Percentiles rank a stretch among this genome's conserved stretches.
These are phyloP conservation scores for Tubosaeta sp. DNA, from an alignment of 768 basidiomycete genomes.

Conservation along the genomic window DNA sequence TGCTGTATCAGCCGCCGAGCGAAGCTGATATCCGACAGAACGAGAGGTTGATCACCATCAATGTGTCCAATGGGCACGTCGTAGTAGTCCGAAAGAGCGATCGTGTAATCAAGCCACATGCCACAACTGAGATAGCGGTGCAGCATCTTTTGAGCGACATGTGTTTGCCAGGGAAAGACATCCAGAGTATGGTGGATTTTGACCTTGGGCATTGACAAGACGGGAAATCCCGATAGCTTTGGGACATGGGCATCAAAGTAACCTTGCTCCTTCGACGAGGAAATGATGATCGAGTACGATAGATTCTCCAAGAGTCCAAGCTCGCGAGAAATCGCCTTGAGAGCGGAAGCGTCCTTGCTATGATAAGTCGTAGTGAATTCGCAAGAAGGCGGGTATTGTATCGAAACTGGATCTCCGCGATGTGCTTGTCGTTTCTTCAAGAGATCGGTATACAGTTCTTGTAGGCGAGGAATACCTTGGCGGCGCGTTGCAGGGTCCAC, in stretches of 20 bases:
- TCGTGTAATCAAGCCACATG: constrained; percentile 72
- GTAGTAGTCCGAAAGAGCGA: constrained; percentile 83
- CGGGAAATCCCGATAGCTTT: constrained; percentile 78
- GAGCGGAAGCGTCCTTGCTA: constrained; percentile 67
- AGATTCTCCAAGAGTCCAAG: constrained; percentile 71
- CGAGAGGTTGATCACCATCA: constrained; percentile 84
- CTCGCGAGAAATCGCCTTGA: constrained; percentile 86
- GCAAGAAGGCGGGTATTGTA: constrained; percentile 60
- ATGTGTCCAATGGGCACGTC: constrained; percentile 92
- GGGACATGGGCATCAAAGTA: constrained; percentile 76
- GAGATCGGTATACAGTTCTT: constrained; percentile 66
- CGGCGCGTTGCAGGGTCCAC: constrained; percentile 89
- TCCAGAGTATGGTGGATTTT: constrained; percentile 70
- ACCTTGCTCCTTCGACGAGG: constrained; percentile 76
- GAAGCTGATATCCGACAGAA: constrained; percentile 86
- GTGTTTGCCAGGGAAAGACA: constrained; percentile 84
- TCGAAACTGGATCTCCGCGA: constrained; percentile 40
- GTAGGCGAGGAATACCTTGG: constrained; percentile 75
- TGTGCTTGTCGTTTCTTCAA: constrained; percentile 45
- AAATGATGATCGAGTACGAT: constrained; percentile 74
- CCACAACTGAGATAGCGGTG: constrained; percentile 76
- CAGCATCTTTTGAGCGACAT: constrained; percentile 80
- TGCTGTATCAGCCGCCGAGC: constrained; percentile 82
- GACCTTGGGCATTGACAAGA: constrained; percentile 83
- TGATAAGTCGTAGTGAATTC: constrained; percentile 74